Evolutionary conservation across 2,329 filamentous ascomycete species (phyloP), one percentile per base, ranked within the genome.

Genomic region (Colletotrichum sojae): DNA sequence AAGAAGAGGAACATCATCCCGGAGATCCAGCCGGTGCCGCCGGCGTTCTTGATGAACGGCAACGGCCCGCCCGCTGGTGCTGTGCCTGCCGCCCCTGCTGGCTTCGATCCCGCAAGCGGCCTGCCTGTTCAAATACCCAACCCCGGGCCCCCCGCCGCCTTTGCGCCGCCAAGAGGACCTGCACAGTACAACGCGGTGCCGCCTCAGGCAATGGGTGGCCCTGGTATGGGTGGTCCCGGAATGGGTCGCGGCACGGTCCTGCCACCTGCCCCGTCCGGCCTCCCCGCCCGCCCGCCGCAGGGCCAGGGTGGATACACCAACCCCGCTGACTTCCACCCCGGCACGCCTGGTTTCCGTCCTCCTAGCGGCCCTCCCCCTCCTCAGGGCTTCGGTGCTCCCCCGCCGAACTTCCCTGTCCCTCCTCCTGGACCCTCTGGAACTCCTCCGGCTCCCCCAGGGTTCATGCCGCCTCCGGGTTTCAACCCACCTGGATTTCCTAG

Each of bases 1-100:
- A 95, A 95, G 83, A 95, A 95, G 78, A 94, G 98, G 80, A 97
- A 97, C 76, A 93, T 99, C 70, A 89, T 94, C 60, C 92, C 94
- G 43, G 92, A 94, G 73, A 88, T 91, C 3, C 92, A 95, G 76
- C 89, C 91, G 22, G 83, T 96, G 59, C 92, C 94, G 2, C 88
- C 92, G 5, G 92, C 90, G 68, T 90, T 97, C 73, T 88, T 95
- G 74, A 81, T 81, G 79, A 75, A 77, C 57, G 75, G 71, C 12
- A 72, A 75, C 43, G 67, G 63, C 61, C 76, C 77, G 4, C 66
- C 79, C 36, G 63, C 74, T 12, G 69, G 73, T 2, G 60, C 70
- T 27, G 56, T 73, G 55, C 71, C 73, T 1, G 67, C 73, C 40
- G 71, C 73, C 15, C 70, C 71, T 12, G 73, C 74, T 22, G 80